Evolutionary conservation across 2,329 filamentous ascomycete species (phyloP), one percentile per base, ranked within the genome.

Genomic region (Nigrospora oryzae): DNA sequence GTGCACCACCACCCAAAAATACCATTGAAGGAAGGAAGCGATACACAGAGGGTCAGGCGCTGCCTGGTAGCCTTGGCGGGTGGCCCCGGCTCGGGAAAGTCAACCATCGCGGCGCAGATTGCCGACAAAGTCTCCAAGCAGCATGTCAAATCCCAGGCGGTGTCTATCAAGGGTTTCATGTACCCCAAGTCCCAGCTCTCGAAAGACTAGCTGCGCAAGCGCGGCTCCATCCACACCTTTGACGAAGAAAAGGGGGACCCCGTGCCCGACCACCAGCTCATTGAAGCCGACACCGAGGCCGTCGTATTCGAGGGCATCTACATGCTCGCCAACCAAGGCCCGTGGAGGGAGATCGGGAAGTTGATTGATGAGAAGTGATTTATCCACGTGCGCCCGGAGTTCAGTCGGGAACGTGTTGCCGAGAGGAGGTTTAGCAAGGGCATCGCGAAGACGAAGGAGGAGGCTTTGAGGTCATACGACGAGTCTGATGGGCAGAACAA

Each of bases 361-460:
- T 30, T 44, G 30, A 38, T 47, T 3, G 33, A 44, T 14, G 45
- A 43, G 19, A 46, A 46, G 17, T 38, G 37, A 37, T 40, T 36
- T 13, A 35, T 44, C 23, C 36, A 37, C 16, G 41, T 37, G 13
- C 31, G 37, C 16, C 33, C 32, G 10, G 36, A 43, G 8, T n/a
- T 46, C 5, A 30, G 17, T 32, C 31, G 36, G 19, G 45, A 44
- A 6, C 34, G 38, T 11, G 37, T 40, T 10, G 42, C 34, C 16
- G 19, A 5, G 28, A 34, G 42, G 30, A 44, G 42, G 36, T 36
- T 35, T 8, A 15, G 34, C 30, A 37, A 41, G n/a, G 38, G 38
- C 15, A 46, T 37, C 31, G 36, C 32, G 13, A 31, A 41, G 36
- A 41, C 32, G n/a, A 41, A 30, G 10, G 40, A 43, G 19, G 41